Base-by-base conservation (phyloP, 345 rosid species). In the Anacardium occidentale region DNA sequence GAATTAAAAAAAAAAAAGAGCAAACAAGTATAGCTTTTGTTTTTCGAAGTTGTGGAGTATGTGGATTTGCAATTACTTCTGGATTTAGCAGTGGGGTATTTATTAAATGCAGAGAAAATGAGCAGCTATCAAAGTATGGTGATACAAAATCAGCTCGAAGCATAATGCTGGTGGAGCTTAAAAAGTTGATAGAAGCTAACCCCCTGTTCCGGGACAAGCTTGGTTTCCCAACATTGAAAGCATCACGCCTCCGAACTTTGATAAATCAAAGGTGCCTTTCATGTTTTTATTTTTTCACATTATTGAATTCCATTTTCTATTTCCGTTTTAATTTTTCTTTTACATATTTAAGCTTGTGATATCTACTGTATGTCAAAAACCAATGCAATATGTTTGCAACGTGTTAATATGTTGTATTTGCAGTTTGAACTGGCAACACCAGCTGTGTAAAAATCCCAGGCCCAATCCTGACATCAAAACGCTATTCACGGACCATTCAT, bases 401-500 rank as follows among this genome's bases (percentile, higher is more conserved):
- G 17, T 9, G 22, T 21, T 59, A 29, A 17, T 50, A 14, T 59
- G 7, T 60, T 20, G 58, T 25, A 17, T 63, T 26, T 70, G 62
- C 81, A 89, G 94, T 66, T 83, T 89, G 85, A 87, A 87, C 73
- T 89, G 94, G 94, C 94, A 89, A 78, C 94, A 89, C 76, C 90
- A 85, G 79, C 79, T 87, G 25, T 89, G 94, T 79, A 87, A 89
- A 78, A 85, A 84, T 58, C 91, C 90, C 1, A 87, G 91, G 87
- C 58, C 90, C 14, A 87, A 87, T 68, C 91, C 94, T 44, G 91
- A 89, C 71, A 89, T 89, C 68, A 85, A 85, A 78, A 89, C 94
- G 66, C 69, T 89, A 70, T 89, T 87, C 66, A 82, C 69, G 10
- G 90, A 89, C 74, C 94, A 89, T 66, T 37, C 79, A 40, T 89